Base-by-base conservation (phyloP, 2,329 filamentous ascomycete genomes). In the Boeremia exigua region DNA sequence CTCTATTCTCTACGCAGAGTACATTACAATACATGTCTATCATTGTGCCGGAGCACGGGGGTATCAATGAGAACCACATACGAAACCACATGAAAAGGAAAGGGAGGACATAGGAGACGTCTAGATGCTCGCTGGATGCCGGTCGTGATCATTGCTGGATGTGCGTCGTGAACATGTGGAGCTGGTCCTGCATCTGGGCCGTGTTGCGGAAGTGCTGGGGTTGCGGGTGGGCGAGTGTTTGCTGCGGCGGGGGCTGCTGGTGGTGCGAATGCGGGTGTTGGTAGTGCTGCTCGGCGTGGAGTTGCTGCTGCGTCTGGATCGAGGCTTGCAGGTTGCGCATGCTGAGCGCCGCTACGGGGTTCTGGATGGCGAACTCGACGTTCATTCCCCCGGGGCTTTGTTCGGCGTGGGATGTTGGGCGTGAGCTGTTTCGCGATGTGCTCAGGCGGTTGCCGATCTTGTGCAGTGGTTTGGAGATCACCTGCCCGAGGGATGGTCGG, bases 401-500 rank as follows among this genome's bases (percentile, higher is more conserved):
- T 48, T 58, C 62, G 34, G 65, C 54, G 14, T 66, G 65, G 10
- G 69, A 72, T 4, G 61, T 58, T 1, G 66, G 62, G 25, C 68
- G 61, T n/a, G 65, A 68, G 27, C 46, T 61, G 11, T 66, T 64
- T 47, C 69, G 65, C 4, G 67, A 67, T 23, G 42, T 61, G 51
- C 60, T 61, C 33, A 74, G 44, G 11, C 68, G 65, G 47, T 58
- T 72, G 2, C 70, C 66, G 25, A 74, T 70, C 33, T 70, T 73
- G 25, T 70, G 67, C 10, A 74, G 55, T 10, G 73, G 71, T 51
- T 72, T 73, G 1, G 70, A 63, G 14, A 75, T 69, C 43, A 73
- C 68, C 47, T 70, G 68, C n/a, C 72, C 71, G 12, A 73, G 58
- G 8, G 73, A 73, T 0, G 70, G 69, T 9, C 73, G 67, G 42